These are phyloP conservation scores for Exophiala sideris DNA, from an alignment of 2,329 filamentous ascomycete species.

Conservation along the genomic window DNA sequence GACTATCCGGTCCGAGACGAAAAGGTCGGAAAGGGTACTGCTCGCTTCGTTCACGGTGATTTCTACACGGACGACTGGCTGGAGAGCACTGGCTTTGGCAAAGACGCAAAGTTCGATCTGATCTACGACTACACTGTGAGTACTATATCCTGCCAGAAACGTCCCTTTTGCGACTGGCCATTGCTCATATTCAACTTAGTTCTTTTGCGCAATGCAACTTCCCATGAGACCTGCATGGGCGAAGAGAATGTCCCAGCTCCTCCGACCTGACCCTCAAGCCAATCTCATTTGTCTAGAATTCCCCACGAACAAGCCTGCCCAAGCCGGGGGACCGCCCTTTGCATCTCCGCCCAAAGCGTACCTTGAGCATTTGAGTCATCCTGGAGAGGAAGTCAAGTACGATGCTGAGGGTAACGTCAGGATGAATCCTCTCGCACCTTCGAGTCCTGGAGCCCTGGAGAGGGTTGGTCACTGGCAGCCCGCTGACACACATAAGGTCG, in stretches of 20 bases:
- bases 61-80: conserved; percentile 46
- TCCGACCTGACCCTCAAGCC: conserved; percentile 47
- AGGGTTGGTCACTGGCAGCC: conserved; percentile 56
- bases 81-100: conserved; percentile 32
- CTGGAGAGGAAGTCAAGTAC: conserved; percentile 66
- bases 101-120: conserved; percentile 42
- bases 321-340: conserved; percentile 68
- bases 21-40: conserved; percentile 36
- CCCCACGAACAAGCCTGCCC: conserved; percentile 67
- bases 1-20: conserved; percentile 37
- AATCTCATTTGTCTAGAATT: conserved; percentile 69
- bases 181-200: conserved; percentile 40
- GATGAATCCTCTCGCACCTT: conserved; percentile 46
- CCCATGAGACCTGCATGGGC: conserved; percentile 58
- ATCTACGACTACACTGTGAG: conserved; percentile 63
- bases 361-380: conserved; percentile 65
- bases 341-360: conserved; percentile 67
- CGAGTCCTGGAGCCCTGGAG: conserved; percentile 38
- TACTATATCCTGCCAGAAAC: not conserved
- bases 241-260: conserved; percentile 51
- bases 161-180: not conserved
- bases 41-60: conserved; percentile 43
- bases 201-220: conserved; percentile 59
- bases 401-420: conserved; percentile 52
- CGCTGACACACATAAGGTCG: conserved; percentile 54